These are phyloP conservation scores for Wickerhamiella pararugosa DNA, from an alignment of 1,139 yeast genomes.

Conservation along the genomic window DNA sequence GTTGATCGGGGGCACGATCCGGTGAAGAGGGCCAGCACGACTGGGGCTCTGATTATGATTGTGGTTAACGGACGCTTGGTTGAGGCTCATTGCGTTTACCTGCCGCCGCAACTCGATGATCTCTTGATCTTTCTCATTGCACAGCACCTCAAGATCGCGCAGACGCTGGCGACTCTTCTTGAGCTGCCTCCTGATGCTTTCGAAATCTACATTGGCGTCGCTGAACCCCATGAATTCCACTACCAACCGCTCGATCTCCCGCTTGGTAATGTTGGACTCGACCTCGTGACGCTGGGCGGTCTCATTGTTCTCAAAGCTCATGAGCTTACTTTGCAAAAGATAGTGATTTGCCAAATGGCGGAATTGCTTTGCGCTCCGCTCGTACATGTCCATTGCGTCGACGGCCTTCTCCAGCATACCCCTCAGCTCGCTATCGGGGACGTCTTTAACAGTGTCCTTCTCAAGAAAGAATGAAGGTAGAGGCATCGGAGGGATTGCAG, in stretches of 20 bases:
- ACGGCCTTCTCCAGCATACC: slow-evolving; percentile 12
- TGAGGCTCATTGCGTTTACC: slow-evolving; percentile 15
- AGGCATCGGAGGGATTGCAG: slow-evolving; percentile 14
- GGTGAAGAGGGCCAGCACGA: not conserved
- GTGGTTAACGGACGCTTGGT: slow-evolving; percentile 14
- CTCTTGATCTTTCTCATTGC: slow-evolving; percentile 30
- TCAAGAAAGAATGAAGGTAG: slow-evolving; percentile 14
- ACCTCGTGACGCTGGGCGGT: slow-evolving; percentile 32
- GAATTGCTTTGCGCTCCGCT: slow-evolving; percentile 15
- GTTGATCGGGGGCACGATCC: slow-evolving; percentile 10
- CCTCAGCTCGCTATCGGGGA: slow-evolving; percentile 9
- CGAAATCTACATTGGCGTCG: slow-evolving; percentile 17
- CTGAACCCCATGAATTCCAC: slow-evolving; percentile 20
- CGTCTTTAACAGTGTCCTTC: slow-evolving; percentile 7
- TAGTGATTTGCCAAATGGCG: slow-evolving; percentile 15
- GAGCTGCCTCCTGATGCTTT: slow-evolving; percentile 26
- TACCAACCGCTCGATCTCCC: slow-evolving; percentile 35
- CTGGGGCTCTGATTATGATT: slow-evolving; percentile 7
- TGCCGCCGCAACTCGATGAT: slow-evolving; percentile 20
- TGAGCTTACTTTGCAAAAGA: slow-evolving; percentile 29
- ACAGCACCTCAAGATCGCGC: slow-evolving; percentile 30
- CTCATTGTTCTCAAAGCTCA: slow-evolving; percentile 27
- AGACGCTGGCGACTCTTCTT: slow-evolving; percentile 29
- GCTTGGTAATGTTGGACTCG: slow-evolving; percentile 31
- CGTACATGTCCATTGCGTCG: slow-evolving; percentile 13